Evolutionary conservation across 345 rosid genomes (phyloP).

Genomic region (Cochlearia excelsa): DNA sequence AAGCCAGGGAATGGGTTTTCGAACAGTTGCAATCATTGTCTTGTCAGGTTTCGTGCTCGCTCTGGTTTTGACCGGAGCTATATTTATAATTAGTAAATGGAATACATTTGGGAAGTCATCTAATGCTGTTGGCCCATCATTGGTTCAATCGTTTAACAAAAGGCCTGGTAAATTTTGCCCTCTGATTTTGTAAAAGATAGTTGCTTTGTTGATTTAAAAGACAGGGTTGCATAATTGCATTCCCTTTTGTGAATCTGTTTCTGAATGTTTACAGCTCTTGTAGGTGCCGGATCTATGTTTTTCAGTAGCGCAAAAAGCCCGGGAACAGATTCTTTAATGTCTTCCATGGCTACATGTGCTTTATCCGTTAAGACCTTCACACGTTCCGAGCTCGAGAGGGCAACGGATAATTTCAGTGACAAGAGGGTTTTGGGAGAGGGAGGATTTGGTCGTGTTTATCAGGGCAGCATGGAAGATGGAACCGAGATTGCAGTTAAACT

Average conservation of each 20-base stretch:
- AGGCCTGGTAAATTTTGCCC: slow-evolving; percentile 58
- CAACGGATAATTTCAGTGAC: slow-evolving; percentile 86
- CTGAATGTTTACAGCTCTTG: slow-evolving; percentile 18
- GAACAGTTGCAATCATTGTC: slow-evolving; percentile 65
- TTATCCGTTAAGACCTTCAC: slow-evolving; percentile 78
- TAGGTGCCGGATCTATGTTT: slow-evolving; percentile 62
- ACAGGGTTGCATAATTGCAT: neutral
- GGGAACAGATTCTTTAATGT: slow-evolving; percentile 62
- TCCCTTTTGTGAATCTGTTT: slow-evolving; percentile 15
- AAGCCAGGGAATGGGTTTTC: slow-evolving; percentile 65
- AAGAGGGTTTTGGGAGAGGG: slow-evolving; percentile 91
- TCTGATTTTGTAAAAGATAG: slow-evolving; percentile 16
- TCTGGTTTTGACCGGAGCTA: slow-evolving; percentile 67
- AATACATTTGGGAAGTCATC: slow-evolving; percentile 74
- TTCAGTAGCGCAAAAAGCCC: slow-evolving; percentile 77
- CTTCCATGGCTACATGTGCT: slow-evolving; percentile 79
- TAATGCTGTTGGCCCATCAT: slow-evolving; percentile 77
- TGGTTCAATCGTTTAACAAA: slow-evolving; percentile 70
- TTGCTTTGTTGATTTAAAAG: neutral
- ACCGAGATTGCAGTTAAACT: slow-evolving; percentile 87
- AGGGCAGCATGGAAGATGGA: slow-evolving; percentile 74
- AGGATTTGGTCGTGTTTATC: slow-evolving; percentile 96
- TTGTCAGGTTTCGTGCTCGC: slow-evolving; percentile 79
- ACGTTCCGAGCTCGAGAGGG: slow-evolving; percentile 73
- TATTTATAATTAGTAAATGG: slow-evolving; percentile 68